Evolutionary conservation across 768 basidiomycete genomes (phyloP).

Genomic region (Boletus coccyginus): DNA sequence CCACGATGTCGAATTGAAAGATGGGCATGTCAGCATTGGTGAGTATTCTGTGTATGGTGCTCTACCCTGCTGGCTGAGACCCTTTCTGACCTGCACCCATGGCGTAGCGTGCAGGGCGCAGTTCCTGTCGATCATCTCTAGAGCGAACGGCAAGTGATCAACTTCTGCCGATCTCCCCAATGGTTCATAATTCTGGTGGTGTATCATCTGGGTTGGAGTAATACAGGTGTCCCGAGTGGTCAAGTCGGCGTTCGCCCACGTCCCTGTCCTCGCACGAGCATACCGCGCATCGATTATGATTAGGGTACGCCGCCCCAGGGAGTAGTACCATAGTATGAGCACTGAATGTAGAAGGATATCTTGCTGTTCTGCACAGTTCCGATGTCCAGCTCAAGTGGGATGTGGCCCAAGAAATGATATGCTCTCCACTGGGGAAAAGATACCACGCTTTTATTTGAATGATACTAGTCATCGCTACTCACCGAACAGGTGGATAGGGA

Average conservation of each 20-base stretch:
- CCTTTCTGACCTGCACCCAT: constrained; percentile 3
- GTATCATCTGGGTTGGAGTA: neutral
- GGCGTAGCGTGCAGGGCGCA: constrained; percentile 46
- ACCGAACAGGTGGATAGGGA: neutral
- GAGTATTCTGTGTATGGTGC: constrained; percentile 54
- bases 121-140: constrained; percentile 51
- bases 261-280: neutral
- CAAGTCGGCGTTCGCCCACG: neutral
- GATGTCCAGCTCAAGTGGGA: constrained; percentile 48
- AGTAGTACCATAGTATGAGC: neutral
- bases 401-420: neutral
- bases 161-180: constrained; percentile 59
- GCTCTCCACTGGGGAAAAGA: neutral
- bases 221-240: neutral
- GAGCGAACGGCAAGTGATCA: constrained; percentile 52
- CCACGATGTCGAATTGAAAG: constrained; percentile 48
- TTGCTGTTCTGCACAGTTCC: constrained; percentile 36
- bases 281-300: constrained; percentile 50
- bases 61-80: constrained; percentile 8
- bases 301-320: constrained; percentile 8
- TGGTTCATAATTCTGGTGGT: constrained; percentile 41
- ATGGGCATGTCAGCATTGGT: constrained; percentile 58
- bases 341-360: constrained; percentile 42
- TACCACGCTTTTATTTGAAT: constrained; percentile 3
- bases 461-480: neutral